Evolutionary conservation across 2,329 filamentous ascomycete species (phyloP), one percentile per base, ranked within the genome.

Genomic region (Penicillium sp.): DNA sequence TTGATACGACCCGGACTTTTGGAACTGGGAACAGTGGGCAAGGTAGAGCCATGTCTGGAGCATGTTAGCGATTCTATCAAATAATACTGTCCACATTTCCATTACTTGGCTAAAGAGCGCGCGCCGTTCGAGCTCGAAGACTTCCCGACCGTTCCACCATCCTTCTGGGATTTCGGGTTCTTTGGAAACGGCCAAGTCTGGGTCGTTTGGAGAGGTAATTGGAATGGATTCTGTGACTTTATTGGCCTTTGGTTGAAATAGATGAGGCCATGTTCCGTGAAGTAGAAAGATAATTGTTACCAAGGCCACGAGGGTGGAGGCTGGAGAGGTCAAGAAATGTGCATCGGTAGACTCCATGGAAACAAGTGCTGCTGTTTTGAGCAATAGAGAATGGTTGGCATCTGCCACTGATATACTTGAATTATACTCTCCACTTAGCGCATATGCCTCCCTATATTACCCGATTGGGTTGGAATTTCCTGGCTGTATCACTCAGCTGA

Each of bases 1-100:
- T 29, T 84, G 74, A 70, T 80, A 87, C 65, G 85, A 81, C 4
- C 84, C 84, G 2, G 75, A 60, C 44, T 82, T 79, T 45, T 69
- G 63, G 37, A 86, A 74, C 46, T 82, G 77, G 31, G 72, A 72
- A 59, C 75, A 55, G 45, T 75, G 73, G 23, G 66, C 65, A 18
- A 75, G 54, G 37, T 67, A 73, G 4, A 75, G 48, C 73, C 72
- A 75, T 21, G 61, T 62, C 71, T 74, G 40, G 21, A 35, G 8
- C 0, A 21, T 23, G 41, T 50, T 51, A 51, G 40, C 23, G 3
- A 21, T 25, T 2, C 31, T 6, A 21, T 25, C 7, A 21, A 12
- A 32, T 35, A 23, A 23, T 5, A n/a, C 16, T 18, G 4, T 3
- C n/a, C 0, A 7, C 15, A 21, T 25, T 18, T 21, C n/a, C 44